Base-by-base conservation (phyloP, 176 grass and related monocot species). In the Lolium rigidum region DNA sequence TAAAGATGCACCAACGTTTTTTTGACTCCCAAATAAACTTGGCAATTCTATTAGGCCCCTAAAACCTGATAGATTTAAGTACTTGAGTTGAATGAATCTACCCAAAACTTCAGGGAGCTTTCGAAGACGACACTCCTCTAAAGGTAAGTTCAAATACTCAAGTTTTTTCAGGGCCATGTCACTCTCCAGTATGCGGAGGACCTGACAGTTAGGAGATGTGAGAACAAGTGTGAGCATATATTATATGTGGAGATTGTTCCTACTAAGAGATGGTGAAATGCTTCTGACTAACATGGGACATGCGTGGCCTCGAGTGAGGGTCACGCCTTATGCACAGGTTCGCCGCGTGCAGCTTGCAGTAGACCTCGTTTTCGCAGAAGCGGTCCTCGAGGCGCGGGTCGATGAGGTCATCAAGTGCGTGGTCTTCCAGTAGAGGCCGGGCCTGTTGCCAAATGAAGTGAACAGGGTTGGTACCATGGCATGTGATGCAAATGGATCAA, bases 181-280 rank as follows among this genome's bases (percentile, higher is more conserved):
- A 7, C 92, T 88, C 28, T 99, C 97, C 43, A 99, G 82, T 50
- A 99, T 99, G 66, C 97, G 90, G 4, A 99, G 90, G 73, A 99
- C 94, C 97, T 96, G 3, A 50, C 24, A 35, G 14, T 68, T 4
- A 1, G 15, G 11, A 38, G 7, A 83, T 26, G 2, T 2, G 1
- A 1, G 3, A 25, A 2, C 54, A 74, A 0, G 4, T 5, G 22
- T 79, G 4, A 78, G 79, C 28, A 68, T n/a, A 10, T 0, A 7
- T n/a, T n/a, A n/a, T 5, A 43, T 43, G 41, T 43, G 8, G 17
- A 21, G 15, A 35, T 16, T 44, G 7, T 51, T 35, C 49, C 16
- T 5, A 2, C 14, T 49, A 9, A 69, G 3, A 4, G 58, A 17
- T 8, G 15, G 37, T 2, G 2, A 68, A 67, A 51, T 51, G 38